Conservation (phyloP, 768 basidiomycete species). For the Tricholoma bakamatsutake region DNA sequence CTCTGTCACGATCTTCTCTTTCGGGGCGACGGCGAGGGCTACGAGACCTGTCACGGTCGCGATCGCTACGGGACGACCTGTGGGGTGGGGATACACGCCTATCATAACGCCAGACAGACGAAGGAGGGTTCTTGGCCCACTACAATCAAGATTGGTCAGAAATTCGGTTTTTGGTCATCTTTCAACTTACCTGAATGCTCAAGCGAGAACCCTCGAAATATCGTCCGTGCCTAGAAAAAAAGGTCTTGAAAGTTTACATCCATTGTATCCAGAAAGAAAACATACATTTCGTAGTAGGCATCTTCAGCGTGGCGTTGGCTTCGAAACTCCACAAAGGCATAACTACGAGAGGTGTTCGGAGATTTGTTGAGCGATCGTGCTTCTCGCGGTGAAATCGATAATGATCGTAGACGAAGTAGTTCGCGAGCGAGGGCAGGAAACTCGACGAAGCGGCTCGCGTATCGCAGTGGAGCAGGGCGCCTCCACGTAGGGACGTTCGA, state of each 20-base stretch:
- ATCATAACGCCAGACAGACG: conserved; percentile 76
- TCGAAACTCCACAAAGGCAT: conserved; percentile 84
- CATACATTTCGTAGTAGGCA: conserved; percentile 80
- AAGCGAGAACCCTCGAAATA: conserved; percentile 69
- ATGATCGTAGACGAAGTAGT: conserved; percentile 19
- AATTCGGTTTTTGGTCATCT: neutral
- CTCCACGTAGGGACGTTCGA: conserved; percentile 23
- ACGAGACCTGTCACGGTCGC: conserved; percentile 41
- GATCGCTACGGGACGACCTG: conserved; percentile 20
- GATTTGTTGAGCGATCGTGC: conserved; percentile 43
- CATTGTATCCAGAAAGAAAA: conserved; percentile 2
- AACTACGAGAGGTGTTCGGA: conserved; percentile 51
- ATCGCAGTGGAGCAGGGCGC: conserved; percentile 19
- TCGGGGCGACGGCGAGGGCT: conserved; percentile 44
- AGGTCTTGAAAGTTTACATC: neutral
- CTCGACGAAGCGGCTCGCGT: conserved; percentile 13
- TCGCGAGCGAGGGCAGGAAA: conserved; percentile 22
- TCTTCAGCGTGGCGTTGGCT: conserved; percentile 75
- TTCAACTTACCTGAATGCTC: conserved; percentile 58
- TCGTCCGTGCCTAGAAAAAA: conserved; percentile 60
- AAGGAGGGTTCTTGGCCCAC: conserved; percentile 84
- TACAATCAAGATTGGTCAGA: conserved; percentile 18
- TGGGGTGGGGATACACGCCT: conserved; percentile 44
- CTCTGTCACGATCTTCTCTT: conserved; percentile 30
- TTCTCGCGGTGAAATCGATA: conserved; percentile 30